Evolutionary conservation across 2,329 filamentous ascomycete species (phyloP), one percentile per base, ranked within the genome.

Genomic region (Verticillium dahliae): DNA sequence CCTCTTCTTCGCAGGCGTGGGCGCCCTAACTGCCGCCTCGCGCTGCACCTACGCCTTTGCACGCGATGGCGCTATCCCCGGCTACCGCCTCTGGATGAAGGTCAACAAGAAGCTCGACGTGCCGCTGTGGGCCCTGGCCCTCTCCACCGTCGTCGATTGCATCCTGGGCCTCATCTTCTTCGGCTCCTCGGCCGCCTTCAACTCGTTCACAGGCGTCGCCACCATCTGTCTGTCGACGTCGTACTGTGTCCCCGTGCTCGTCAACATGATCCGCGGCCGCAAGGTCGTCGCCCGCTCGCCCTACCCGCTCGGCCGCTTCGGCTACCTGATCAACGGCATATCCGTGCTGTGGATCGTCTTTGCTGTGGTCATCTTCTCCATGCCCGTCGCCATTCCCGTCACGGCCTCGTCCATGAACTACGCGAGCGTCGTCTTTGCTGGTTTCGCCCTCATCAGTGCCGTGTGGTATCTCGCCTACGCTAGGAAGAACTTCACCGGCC

Each of bases 81-180:
- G 87, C 1, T 88, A 87, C 65, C 78, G 79, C 33, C 72, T 90
- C 11, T 92, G 88, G 88, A 81, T 81, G 58, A 79, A 78, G 56
- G 88, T 92, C 54, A 85, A 90, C 74, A 80, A 79, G 63, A 78
- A 76, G 2, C 81, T 91, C 58, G 86, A 88, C 62, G 86, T 93
- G 60, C 90, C 91, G 0, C 76, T 94, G 1, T 86, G 81, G 78
- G 89, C 87, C 1, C 80, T 93, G 6, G 76, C 86, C 3, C 79
- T 93, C 2, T 91, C 89, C 0, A 87, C 89, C 0, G 70, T 80
- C 0, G 84, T 93, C 54, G 86, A 90, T 72, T 89, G 85, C 66
- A 75, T 92, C 11, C 80, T 93, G 0, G 90, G 90, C 0, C 80
- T 90, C 66, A 92, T 93, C 73, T 93, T 91, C 76, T 91, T 93